phyloP scores from a whole-genome alignment of 345 rosid species.

The Toxicodendron radicans region DNA sequence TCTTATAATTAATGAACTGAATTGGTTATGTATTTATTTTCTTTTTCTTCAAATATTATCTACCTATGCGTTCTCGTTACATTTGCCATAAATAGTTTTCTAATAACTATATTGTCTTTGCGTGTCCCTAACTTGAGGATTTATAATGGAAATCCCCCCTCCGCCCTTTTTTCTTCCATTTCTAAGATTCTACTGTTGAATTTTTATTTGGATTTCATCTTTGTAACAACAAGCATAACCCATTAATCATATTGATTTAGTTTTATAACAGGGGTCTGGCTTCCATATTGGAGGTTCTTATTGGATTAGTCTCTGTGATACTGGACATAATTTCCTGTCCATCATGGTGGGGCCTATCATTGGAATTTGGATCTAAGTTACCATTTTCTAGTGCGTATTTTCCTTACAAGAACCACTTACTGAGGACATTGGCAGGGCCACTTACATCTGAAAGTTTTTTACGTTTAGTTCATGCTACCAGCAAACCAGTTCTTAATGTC shows the following conservation, averaged over 20 bases:
- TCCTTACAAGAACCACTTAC: slow-evolving; percentile 38
- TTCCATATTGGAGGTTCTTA: slow-evolving; percentile 54
- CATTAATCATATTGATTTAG: slow-evolving; percentile 21
- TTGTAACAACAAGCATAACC: slow-evolving; percentile 4
- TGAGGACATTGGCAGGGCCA: slow-evolving; percentile 55
- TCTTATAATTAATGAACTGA: background rate
- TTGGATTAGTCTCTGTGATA: slow-evolving; percentile 46
- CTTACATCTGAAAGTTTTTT: slow-evolving; percentile 41
- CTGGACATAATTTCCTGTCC: slow-evolving; percentile 65
- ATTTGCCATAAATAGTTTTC: too few relatives aligned
- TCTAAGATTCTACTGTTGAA: background rate
- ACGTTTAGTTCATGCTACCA: slow-evolving; percentile 39
- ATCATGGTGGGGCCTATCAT: slow-evolving; percentile 59
- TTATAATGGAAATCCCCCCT: too few relatives aligned
- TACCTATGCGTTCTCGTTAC: too few relatives aligned
- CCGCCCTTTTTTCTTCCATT: background rate
- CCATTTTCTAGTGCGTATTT: slow-evolving; percentile 71
- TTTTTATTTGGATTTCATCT: slow-evolving; percentile 2
- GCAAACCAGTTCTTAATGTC: slow-evolving; percentile 22
- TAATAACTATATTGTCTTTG: too few relatives aligned
- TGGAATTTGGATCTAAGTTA: slow-evolving; percentile 57
- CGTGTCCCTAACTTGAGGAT: too few relatives aligned
- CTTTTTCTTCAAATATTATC: too few relatives aligned
- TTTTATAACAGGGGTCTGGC: slow-evolving; percentile 60
- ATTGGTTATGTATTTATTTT: too few relatives aligned